Evolutionary conservation across 1,139 yeast species (phyloP).

Genomic region (Hansenula lynferdii): DNA sequence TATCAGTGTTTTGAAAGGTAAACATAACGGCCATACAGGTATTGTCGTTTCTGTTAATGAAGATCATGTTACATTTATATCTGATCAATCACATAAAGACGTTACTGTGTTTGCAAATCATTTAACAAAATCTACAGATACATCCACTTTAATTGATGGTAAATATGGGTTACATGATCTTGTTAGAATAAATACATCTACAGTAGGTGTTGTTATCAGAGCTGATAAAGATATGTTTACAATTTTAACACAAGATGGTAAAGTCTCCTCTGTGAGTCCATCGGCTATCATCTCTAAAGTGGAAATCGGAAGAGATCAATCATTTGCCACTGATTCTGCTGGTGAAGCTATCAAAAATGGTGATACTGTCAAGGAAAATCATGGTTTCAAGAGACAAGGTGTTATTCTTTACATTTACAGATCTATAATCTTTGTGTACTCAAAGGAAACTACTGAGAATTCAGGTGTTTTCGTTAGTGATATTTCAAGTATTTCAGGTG

Average conservation of each 20-base stretch:
- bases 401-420: conserved; percentile 82
- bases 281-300: conserved; percentile 80
- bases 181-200: conserved; percentile 81
- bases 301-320: conserved; percentile 56
- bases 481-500: conserved; percentile 72
- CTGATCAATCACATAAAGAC: conserved; percentile 85
- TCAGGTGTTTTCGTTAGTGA: conserved; percentile 87
- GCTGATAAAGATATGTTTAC: conserved; percentile 85
- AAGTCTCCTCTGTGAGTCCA: conserved; percentile 66
- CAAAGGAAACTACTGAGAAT: conserved; percentile 76
- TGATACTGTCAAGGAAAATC: conserved; percentile 80
- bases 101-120: conserved; percentile 91
- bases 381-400: conserved; percentile 85
- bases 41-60: conserved; percentile 78
- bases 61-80: conserved; percentile 83
- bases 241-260: conserved; percentile 82
- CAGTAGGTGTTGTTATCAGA: conserved; percentile 84
- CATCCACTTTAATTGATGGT: conserved; percentile 60
- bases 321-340: conserved; percentile 80
- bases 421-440: conserved; percentile 70
- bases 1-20: conserved; percentile 89
- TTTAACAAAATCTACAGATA: conserved; percentile 70
- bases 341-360: conserved; percentile 87
- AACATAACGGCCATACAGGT: conserved; percentile 91
- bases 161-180: conserved; percentile 85